Evolutionary conservation across 1,284 basidiomycete genomes (phyloP).

Genomic region (Ganoderma sinense): DNA sequence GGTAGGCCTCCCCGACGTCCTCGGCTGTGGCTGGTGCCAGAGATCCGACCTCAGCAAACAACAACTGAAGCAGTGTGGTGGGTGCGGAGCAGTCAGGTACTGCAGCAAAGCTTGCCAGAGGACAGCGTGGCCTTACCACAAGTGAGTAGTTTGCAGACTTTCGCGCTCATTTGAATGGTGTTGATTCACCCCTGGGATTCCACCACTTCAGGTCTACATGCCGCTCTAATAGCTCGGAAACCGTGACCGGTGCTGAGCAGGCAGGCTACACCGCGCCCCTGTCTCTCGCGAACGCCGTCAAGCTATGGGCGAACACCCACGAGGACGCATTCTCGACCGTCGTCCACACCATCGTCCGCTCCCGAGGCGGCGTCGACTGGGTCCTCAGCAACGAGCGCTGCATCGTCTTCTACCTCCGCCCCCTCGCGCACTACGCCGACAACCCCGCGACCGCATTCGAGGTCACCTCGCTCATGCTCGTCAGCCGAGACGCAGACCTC

Average conservation of each 20-base stretch:
- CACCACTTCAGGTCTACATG: background rate
- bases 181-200: background rate
- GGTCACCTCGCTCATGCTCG: background rate
- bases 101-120: slow-evolving; percentile 14
- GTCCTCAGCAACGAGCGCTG: background rate
- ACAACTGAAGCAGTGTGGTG: slow-evolving; percentile 5
- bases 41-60: background rate
- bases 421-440: background rate
- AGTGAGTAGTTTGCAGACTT: background rate
- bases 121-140: slow-evolving; percentile 8
- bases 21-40: background rate
- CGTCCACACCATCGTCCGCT: background rate
- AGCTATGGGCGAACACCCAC: slow-evolving; percentile 5
- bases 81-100: slow-evolving; percentile 4
- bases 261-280: background rate
- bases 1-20: background rate
- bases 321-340: slow-evolving; percentile 6
- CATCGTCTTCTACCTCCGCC: background rate
- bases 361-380: background rate
- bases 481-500: background rate
- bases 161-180: background rate
- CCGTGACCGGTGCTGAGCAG: background rate
- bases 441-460: slow-evolving; percentile 6
- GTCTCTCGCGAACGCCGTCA: slow-evolving; percentile 10
- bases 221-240: background rate